A percentile compares a stretch with the other conserved stretches of the same genome.
phyloP scores from a whole-genome alignment of 1,284 basidiomycete species.

The Trametes hirsuta region DNA sequence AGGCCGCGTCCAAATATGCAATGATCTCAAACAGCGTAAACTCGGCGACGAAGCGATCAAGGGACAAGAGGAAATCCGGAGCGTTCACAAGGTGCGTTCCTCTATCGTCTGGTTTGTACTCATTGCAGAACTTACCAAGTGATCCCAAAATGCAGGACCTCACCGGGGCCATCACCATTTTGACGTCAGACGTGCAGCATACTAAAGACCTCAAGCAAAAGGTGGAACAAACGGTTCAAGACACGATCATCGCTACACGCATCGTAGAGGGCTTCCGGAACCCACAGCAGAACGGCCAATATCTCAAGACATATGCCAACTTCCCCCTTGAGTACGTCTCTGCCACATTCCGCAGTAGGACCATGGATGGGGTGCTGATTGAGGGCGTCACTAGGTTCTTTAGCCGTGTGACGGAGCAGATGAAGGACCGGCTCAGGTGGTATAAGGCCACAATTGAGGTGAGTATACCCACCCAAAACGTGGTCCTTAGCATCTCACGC shows the following conservation, averaged over 20 bases:
- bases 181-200: conserved; percentile 66
- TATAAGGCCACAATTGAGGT: conserved; percentile 83
- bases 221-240: conserved; percentile 76
- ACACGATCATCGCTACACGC: conserved; percentile 71
- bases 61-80: conserved; percentile 67
- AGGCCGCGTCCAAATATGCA: conserved; percentile 75
- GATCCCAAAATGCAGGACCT: conserved; percentile 51
- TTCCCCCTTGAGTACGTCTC: conserved; percentile 79
- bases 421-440: conserved; percentile 72
- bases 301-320: conserved; percentile 73
- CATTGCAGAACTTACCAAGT: not conserved
- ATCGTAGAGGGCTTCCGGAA: conserved; percentile 78
- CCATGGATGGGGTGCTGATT: not conserved
- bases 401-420: conserved; percentile 68
- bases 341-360: not conserved
- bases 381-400: conserved; percentile 59
- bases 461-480: conserved; percentile 16
- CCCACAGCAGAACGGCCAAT: conserved; percentile 66
- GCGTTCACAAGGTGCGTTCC: conserved; percentile 61
- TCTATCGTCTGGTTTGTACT: not conserved
- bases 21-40: conserved; percentile 75
- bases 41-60: conserved; percentile 75
- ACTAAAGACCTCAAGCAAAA: conserved; percentile 71
- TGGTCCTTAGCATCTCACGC: too few relatives aligned
- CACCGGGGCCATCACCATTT: conserved; percentile 60